Base-by-base conservation (phyloP, 768 basidiomycete genomes). In the Lentinula detonsa region DNA sequence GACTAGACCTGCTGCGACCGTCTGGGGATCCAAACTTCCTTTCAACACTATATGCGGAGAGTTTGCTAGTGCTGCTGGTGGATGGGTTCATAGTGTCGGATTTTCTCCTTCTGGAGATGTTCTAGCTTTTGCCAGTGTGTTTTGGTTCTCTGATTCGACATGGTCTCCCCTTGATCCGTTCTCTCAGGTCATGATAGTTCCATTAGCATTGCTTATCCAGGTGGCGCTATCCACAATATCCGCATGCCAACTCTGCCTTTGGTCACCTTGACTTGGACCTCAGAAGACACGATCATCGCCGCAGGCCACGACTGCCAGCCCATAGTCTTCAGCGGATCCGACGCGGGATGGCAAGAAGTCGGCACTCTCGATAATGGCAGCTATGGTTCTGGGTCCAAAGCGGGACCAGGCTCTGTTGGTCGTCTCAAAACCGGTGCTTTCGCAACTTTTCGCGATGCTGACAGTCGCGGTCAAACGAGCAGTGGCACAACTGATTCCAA, bases 231-330 rank as follows among this genome's bases (percentile, higher is more conserved):
- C 50, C 82, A 88, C 73, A 88, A 78, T 46, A 85, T 98, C 73
- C 85, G 86, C 63, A 83, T 87, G 65, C 82, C 87, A 21, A 84
- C 88, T 0, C 77, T 99, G 13, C 97, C 97, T 0, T 83, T 88
- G 67, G 81, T 95, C 59, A 87, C 93, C 9, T 82, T 99, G 21
- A 79, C 87, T 5, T 99, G 93, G 90, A 90, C 86, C 1, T 81
- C 86, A 23, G 95, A 97, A 71, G 82, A 87, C 61, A 75, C 85
- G 8, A 73, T 99, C 64, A 80, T 99, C 46, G 95, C 93, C 0
- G 97, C 95, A 0, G 97, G 97, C 0, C 96, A 99, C 74, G 97
- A 98, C 71, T 99, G 97, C 76, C 95, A 95, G 70, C 97, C 97
- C 1, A 75, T 94, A 23, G 83, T 97, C 33, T 95, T 94, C 74